Evolutionary conservation across 2,329 filamentous ascomycete genomes (phyloP).

Genomic region (Boeremia exigua): DNA sequence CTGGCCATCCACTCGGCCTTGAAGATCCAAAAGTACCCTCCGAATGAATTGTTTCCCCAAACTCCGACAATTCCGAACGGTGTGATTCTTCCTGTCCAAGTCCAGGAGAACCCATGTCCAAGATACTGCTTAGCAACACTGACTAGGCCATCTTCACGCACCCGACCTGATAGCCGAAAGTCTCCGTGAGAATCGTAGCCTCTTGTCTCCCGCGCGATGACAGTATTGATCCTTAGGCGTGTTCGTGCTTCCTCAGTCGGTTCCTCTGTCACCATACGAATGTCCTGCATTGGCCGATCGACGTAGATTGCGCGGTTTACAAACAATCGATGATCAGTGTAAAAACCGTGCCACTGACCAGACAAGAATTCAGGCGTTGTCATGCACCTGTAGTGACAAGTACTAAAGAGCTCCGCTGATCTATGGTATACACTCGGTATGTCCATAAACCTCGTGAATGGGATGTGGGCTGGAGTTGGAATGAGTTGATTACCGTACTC

Average conservation of each 20-base stretch:
- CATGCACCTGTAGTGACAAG: conserved; percentile 28
- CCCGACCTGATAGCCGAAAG: conserved; percentile 22
- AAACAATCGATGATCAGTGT: conserved; percentile 19
- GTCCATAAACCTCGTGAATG: conserved; percentile 21
- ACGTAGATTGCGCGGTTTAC: conserved; percentile 1
- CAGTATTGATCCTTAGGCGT: neutral
- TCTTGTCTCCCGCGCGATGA: conserved; percentile 17
- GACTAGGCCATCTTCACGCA: conserved; percentile 24
- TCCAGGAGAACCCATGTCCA: conserved; percentile 10
- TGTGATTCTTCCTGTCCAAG: conserved; percentile 25
- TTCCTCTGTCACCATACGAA: conserved; percentile 13
- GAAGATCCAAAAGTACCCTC: conserved; percentile 38
- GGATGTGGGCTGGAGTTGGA: conserved; percentile 20
- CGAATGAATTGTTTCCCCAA: conserved; percentile 24
- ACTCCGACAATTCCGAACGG: conserved; percentile 35
- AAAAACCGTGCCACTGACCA: conserved; percentile 27
- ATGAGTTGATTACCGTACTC: neutral
- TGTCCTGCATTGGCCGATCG: conserved; percentile 22
- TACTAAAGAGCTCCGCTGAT: conserved; percentile 14
- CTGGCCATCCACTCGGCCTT: conserved; percentile 29
- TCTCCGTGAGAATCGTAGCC: conserved; percentile 23
- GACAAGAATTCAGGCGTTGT: conserved; percentile 19
- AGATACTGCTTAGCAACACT: conserved; percentile 24
- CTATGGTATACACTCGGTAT: conserved; percentile 19
- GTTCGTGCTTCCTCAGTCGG: conserved; percentile 6